These are phyloP conservation scores for Sphagnum contortum DNA, from an alignment of 225 moss, liverwort and hornwort genomes.

Conservation along the genomic window DNA sequence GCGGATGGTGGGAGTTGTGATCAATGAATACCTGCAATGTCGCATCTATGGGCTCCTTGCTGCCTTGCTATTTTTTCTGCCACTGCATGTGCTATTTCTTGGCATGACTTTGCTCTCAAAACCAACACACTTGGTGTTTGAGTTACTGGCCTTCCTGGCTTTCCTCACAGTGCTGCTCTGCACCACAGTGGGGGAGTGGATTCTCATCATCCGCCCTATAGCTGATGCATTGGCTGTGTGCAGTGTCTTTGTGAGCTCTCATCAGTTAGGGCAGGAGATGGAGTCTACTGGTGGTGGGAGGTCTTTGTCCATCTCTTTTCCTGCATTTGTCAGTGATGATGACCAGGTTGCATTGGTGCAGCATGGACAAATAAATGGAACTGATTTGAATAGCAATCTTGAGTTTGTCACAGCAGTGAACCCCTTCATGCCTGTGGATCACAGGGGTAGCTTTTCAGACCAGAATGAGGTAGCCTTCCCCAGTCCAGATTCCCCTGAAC, in stretches of 20 bases:
- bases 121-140: slow-evolving; percentile 57
- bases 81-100: slow-evolving; percentile 78
- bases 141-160: slow-evolving; percentile 73
- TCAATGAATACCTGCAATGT: slow-evolving; percentile 71
- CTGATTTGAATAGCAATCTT: neutral
- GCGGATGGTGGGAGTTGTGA: slow-evolving; percentile 80
- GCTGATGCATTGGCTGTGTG: slow-evolving; percentile 86
- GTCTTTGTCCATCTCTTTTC: slow-evolving; percentile 38
- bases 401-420: slow-evolving; percentile 34
- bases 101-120: slow-evolving; percentile 75
- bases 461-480: slow-evolving; percentile 43
- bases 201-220: slow-evolving; percentile 80
- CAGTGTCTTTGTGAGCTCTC: slow-evolving; percentile 8
- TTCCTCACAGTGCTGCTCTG: slow-evolving; percentile 84
- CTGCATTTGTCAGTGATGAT: slow-evolving; percentile 60
- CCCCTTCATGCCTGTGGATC: slow-evolving; percentile 31
- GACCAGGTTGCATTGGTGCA: slow-evolving; percentile 48
- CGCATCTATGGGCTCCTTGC: slow-evolving; percentile 76
- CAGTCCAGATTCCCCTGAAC: slow-evolving; percentile 60
- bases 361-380: slow-evolving; percentile 6
- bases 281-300: slow-evolving; percentile 33
- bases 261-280: slow-evolving; percentile 47
- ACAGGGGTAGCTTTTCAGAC: slow-evolving; percentile 38
- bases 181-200: slow-evolving; percentile 82
- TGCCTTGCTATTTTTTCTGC: slow-evolving; percentile 62